Evolutionary conservation across 2,329 filamentous ascomycete genomes (phyloP), one percentile per base, ranked within the genome.

Genomic region (Curvularia sp.): DNA sequence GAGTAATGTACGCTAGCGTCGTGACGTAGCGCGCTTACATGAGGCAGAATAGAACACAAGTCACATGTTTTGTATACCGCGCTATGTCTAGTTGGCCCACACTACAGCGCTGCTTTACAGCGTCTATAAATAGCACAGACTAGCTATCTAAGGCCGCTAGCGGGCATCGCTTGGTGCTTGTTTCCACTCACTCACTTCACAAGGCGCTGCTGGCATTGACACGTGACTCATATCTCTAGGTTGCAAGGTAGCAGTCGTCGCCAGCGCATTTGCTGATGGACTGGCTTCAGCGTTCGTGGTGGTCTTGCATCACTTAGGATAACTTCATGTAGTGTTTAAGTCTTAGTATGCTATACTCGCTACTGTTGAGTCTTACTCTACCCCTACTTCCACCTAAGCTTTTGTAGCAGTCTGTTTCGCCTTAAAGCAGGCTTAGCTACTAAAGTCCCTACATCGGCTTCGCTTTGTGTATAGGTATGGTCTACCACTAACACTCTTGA

Each of bases 31-130:
- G 10, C 25, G 43, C 25, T 30, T 32, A 48, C n/a, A 12, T 46
- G 30, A 15, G 5, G 15, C 10, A 15, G 15, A 18, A 21, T 32
- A 47, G 19, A 47, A 27, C 12, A 19, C 12, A 28, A 32, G 45
- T 27, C 9, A 19, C 45, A 23, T 34, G 27, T 47, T 12, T 32
- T 47, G 13, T 32, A 47, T 47, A 47, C 45, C 13, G 23, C 27
- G 27, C 45, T 47, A 47, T 32, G 45, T n/a, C 27, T 47, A 34
- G 43, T 32, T 32, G 5, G 27, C 43, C 43, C 2, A 32, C 27
- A 32, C 43, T 47, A 15, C n/a, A 1, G 43, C 43, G 43, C 43
- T 47, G 43, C 43, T 47, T 47, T 30, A 32, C 2, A 47, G 43
- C 43, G 8, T 47, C 43, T 47, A 2, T 19, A 30, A 46, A 46